phyloP scores from a whole-genome alignment of 148 eudicot species.

The Chenopodium formosanum region DNA sequence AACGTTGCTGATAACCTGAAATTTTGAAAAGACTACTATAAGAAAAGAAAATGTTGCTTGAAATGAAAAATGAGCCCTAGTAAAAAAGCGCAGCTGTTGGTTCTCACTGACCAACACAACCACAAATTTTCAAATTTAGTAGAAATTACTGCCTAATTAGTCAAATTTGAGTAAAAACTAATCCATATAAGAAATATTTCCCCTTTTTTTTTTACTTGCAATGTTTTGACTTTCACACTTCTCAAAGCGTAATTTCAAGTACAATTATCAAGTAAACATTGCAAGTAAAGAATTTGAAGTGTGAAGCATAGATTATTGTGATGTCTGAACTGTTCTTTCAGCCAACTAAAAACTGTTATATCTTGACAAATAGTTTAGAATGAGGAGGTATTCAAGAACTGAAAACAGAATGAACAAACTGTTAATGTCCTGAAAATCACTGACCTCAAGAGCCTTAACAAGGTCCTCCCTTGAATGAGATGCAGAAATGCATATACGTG shows the following conservation, averaged over 20 bases:
- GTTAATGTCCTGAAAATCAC: background rate
- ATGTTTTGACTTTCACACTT: too few relatives aligned
- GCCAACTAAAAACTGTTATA: too few relatives aligned
- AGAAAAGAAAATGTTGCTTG: background rate
- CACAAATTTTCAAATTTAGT: background rate
- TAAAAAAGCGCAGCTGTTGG: background rate
- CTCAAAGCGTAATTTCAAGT: too few relatives aligned
- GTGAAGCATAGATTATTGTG: too few relatives aligned
- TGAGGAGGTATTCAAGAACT: background rate
- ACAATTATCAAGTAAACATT: too few relatives aligned
- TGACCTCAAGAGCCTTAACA: conserved; percentile 76
- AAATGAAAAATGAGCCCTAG: background rate
- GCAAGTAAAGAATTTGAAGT: too few relatives aligned
- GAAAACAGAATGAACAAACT: background rate
- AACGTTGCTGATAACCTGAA: conserved; percentile 62
- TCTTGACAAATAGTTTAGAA: background rate
- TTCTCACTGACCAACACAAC: background rate
- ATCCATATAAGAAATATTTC: too few relatives aligned
- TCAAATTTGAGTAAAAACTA: too few relatives aligned
- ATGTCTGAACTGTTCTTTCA: too few relatives aligned
- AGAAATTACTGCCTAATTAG: too few relatives aligned
- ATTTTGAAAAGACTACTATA: background rate
- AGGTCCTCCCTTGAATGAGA: conserved; percentile 84
- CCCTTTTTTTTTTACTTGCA: too few relatives aligned
- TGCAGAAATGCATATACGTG: conserved; percentile 94